Conservation (phyloP, 1,139 yeast species). For the Kodamaea plutei region DNA sequence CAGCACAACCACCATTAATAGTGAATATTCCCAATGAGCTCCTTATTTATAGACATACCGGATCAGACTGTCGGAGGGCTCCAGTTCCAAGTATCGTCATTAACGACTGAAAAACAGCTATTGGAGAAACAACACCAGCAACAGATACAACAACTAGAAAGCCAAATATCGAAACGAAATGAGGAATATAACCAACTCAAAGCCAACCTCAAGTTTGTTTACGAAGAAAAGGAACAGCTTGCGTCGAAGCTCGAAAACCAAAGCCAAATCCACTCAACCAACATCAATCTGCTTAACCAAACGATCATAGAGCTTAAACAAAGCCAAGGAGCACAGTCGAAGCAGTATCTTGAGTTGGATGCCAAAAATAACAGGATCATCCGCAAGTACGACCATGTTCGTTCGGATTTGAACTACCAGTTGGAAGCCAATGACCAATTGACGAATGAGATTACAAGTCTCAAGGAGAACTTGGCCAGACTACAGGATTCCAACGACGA, state of each 20-base stretch:
- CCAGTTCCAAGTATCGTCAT: conserved; percentile 27
- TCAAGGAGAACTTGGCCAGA: conserved; percentile 18
- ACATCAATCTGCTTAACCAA: conserved; percentile 34
- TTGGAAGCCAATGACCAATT: conserved; percentile 28
- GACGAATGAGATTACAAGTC: conserved; percentile 20
- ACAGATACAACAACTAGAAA: conserved; percentile 26
- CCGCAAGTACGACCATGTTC: conserved; percentile 27
- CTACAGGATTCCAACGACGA: conserved; percentile 39
- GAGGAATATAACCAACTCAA: conserved; percentile 37
- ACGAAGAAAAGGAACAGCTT: conserved; percentile 52
- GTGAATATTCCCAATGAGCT: too few species aligned
- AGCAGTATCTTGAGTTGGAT: conserved; percentile 19
- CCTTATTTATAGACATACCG: conserved; percentile 16
- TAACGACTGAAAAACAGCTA: conserved; percentile 31
- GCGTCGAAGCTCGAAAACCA: conserved; percentile 50
- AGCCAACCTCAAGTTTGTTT: conserved; percentile 53
- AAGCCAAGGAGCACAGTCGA: conserved; percentile 16
- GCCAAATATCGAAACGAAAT: conserved; percentile 27
- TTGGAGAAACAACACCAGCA: conserved; percentile 31
- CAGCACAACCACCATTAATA: too few species aligned
- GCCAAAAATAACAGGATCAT: conserved; percentile 21
- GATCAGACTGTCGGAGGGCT: neutral
- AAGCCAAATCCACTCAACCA: conserved; percentile 39
- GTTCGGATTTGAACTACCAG: conserved; percentile 29
- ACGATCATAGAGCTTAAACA: conserved; percentile 17